Evolutionary conservation across 768 basidiomycete species (phyloP).

Genomic region (Chalciporus pseudorubinellus): DNA sequence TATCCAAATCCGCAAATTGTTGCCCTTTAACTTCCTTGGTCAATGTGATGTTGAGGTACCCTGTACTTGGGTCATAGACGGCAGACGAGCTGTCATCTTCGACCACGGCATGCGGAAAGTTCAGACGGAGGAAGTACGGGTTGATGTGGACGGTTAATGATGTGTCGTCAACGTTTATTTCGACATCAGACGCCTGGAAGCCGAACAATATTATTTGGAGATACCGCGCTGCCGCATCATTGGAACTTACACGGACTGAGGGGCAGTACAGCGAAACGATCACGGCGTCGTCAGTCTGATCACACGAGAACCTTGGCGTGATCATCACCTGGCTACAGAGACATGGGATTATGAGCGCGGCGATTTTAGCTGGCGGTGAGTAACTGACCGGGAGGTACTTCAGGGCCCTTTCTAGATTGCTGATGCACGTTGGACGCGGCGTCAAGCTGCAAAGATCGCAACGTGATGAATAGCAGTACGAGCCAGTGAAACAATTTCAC

Average conservation of each 20-base stretch:
- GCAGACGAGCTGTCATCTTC: conserved; percentile 69
- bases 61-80: conserved; percentile 72
- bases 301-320: conserved; percentile 72
- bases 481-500: not conserved
- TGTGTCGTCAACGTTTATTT: conserved; percentile 71
- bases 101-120: conserved; percentile 63
- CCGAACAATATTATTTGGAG: conserved; percentile 12
- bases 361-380: not conserved
- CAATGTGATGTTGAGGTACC: conserved; percentile 71
- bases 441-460: not conserved
- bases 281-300: conserved; percentile 56
- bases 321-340: conserved; percentile 50
- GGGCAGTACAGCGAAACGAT: conserved; percentile 66
- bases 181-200: conserved; percentile 73
- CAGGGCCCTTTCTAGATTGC: not conserved
- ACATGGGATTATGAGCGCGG: not conserved
- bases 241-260: conserved; percentile 57
- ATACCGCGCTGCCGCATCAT: not conserved
- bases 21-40: conserved; percentile 67
- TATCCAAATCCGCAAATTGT: conserved; percentile 73
- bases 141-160: conserved; percentile 74
- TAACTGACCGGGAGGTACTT: not conserved
- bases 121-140: conserved; percentile 81
- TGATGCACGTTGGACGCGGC: not conserved
- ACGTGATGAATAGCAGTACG: not conserved